phyloP scores from a whole-genome alignment of 1,139 yeast species.

The Diutina ranongensis region DNA sequence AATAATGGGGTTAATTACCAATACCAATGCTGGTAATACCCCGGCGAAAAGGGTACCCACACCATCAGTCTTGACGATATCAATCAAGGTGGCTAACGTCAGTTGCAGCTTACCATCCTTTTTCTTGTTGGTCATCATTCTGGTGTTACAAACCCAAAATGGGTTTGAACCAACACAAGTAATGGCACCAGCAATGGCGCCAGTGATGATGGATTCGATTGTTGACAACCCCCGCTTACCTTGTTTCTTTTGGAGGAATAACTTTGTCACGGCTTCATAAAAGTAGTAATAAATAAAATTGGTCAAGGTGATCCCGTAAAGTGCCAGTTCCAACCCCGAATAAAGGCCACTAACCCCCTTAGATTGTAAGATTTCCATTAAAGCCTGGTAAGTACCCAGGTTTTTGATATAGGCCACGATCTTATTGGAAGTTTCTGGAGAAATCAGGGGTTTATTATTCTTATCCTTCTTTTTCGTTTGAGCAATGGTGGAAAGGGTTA shows the following conservation, averaged over 20 bases:
- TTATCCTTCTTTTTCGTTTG: conserved; percentile 47
- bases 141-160: conserved; percentile 88
- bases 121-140: conserved; percentile 49
- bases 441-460: conserved; percentile 12
- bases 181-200: conserved; percentile 80
- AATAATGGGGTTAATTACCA: conserved; percentile 19
- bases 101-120: conserved; percentile 17
- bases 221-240: conserved; percentile 41
- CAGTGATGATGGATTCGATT: conserved; percentile 62
- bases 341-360: conserved; percentile 70
- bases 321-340: conserved; percentile 79
- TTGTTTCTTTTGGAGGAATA: conserved; percentile 34
- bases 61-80: conserved; percentile 66
- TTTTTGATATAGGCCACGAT: conserved; percentile 14
- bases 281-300: conserved; percentile 87
- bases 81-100: conserved; percentile 43
- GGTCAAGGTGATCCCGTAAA: conserved; percentile 75
- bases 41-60: conserved; percentile 38
- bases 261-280: conserved; percentile 59
- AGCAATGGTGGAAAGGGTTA: conserved; percentile 73
- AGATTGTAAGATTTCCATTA: conserved; percentile 38
- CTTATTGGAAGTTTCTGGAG: conserved; percentile 12
- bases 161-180: conserved; percentile 87
- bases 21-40: conserved; percentile 5
- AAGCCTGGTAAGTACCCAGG: conserved; percentile 21